These are phyloP conservation scores for Penicillium freii DNA, from an alignment of 2,329 filamentous ascomycete species.

Conservation along the genomic window DNA sequence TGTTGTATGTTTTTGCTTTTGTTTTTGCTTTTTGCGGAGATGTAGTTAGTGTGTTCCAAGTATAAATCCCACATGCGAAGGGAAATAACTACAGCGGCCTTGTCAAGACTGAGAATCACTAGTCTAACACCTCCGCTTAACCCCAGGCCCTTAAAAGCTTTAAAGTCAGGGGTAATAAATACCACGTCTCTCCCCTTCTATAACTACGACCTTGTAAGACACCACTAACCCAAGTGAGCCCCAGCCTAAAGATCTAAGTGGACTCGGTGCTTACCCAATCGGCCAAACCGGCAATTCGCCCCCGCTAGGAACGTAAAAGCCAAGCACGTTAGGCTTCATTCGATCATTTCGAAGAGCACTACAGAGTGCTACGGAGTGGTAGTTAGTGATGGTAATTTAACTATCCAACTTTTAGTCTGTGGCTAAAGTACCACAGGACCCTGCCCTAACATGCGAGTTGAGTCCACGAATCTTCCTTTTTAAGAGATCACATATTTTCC, in stretches of 20 bases:
- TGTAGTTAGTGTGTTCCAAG: background rate
- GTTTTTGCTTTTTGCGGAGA: no score
- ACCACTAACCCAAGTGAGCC: background rate
- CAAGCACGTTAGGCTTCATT: background rate
- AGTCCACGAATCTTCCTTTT: background rate
- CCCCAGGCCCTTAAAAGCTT: no score
- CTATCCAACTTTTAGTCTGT: background rate
- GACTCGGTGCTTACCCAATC: background rate
- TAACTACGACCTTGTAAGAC: background rate
- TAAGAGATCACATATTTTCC: background rate
- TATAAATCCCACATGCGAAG: background rate
- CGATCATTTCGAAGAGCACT: background rate
- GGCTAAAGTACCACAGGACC: background rate
- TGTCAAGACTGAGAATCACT: background rate
- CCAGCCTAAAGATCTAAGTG: background rate
- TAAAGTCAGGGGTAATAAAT: no score
- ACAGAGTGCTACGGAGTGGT: background rate
- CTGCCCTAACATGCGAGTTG: background rate
- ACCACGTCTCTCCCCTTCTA: no score
- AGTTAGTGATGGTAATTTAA: background rate
- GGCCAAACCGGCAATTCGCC: no score
- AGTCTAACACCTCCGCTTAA: background rate
- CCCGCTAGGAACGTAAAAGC: background rate
- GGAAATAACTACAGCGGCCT: background rate
- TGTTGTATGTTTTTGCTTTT: no score